Percentiles rank a stretch among this genome's conserved stretches.
Evolutionary conservation across 1,139 yeast species (phyloP).

Genomic region (Yamadazyma friedrichii): DNA sequence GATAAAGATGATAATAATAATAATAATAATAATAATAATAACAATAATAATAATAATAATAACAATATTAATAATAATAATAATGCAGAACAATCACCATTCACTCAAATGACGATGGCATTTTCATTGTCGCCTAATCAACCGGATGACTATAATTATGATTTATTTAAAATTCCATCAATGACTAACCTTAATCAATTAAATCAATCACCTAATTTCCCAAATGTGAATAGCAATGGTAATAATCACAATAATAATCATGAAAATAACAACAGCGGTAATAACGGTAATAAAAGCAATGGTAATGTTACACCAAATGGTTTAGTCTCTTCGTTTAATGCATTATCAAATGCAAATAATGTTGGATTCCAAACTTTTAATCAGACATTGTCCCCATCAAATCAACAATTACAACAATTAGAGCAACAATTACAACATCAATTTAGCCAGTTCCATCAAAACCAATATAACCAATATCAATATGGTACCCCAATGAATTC

Average conservation of each 20-base stretch:
- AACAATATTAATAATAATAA: too few species aligned
- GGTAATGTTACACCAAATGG: slow-evolving; percentile 4
- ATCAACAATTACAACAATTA: slow-evolving; percentile 16
- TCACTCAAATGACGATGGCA: slow-evolving; percentile 29
- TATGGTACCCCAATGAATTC: slow-evolving; percentile 13
- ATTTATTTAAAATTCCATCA: slow-evolving; percentile 7
- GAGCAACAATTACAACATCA: slow-evolving; percentile 18
- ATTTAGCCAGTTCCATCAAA: slow-evolving; percentile 18
- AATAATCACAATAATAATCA: background rate
- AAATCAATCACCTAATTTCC: slow-evolving; percentile 1
- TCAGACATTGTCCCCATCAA: slow-evolving; percentile 17
- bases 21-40: too few species aligned
- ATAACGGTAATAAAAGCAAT: background rate
- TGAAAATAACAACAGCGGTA: background rate
- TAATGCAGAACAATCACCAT: slow-evolving; percentile 17
- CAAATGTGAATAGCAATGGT: background rate
- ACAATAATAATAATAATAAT: background rate
- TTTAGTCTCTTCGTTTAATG: background rate
- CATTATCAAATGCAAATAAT: slow-evolving; percentile 1
- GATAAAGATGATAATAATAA: background rate
- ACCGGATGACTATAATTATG: slow-evolving; percentile 8
- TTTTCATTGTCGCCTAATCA: slow-evolving; percentile 19
- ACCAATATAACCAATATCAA: slow-evolving; percentile 16
- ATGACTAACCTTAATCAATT: slow-evolving; percentile 6
- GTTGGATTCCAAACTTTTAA: slow-evolving; percentile 16